These are phyloP conservation scores for Curvularia sp. DNA, from an alignment of 2,329 filamentous ascomycete genomes.

Conservation along the genomic window DNA sequence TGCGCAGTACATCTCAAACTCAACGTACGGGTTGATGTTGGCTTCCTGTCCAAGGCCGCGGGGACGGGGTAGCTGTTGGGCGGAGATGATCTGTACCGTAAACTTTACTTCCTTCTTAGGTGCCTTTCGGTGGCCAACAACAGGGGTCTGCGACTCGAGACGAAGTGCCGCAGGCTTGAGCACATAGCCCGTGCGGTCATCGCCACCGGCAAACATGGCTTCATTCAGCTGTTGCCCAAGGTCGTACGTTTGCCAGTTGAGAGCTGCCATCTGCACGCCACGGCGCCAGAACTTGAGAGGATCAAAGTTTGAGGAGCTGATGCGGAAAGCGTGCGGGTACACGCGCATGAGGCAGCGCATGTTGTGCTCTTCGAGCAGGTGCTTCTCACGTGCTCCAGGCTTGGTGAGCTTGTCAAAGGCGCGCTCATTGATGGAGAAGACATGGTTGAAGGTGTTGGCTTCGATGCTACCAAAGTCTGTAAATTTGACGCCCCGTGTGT, in stretches of 20 bases:
- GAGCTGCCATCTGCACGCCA: conserved; percentile 95
- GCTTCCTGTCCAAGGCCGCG: conserved; percentile 74
- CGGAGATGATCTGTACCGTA: conserved; percentile 87
- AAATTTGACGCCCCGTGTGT: conserved; percentile 81
- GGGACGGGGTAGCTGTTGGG: conserved; percentile 90
- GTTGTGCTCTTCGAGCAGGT: conserved; percentile 85
- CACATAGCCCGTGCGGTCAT: conserved; percentile 88
- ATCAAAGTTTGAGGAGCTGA: conserved; percentile 93
- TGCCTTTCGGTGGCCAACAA: conserved; percentile 67
- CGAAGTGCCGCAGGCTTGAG: conserved; percentile 89
- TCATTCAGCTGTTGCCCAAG: conserved; percentile 95
- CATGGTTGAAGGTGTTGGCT: conserved; percentile 89
- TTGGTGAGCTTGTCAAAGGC: conserved; percentile 84
- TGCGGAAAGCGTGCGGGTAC: conserved; percentile 82
- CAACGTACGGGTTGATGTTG: conserved; percentile 88
- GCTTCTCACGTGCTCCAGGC: conserved; percentile 76
- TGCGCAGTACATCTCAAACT: conserved; percentile 92
- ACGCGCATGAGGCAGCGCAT: conserved; percentile 86
- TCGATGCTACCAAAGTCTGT: conserved; percentile 78
- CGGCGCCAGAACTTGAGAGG: conserved; percentile 92
- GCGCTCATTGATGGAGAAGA: conserved; percentile 92
- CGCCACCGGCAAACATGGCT: conserved; percentile 93
- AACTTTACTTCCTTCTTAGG: conserved; percentile 85
- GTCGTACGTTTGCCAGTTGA: conserved; percentile 99
- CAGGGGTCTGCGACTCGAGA: conserved; percentile 38